Percentiles rank a stretch among this genome's conserved stretches.
These are phyloP conservation scores for Pseudogymnoascus sp. DNA, from an alignment of 2,329 filamentous ascomycete genomes.

Conservation along the genomic window DNA sequence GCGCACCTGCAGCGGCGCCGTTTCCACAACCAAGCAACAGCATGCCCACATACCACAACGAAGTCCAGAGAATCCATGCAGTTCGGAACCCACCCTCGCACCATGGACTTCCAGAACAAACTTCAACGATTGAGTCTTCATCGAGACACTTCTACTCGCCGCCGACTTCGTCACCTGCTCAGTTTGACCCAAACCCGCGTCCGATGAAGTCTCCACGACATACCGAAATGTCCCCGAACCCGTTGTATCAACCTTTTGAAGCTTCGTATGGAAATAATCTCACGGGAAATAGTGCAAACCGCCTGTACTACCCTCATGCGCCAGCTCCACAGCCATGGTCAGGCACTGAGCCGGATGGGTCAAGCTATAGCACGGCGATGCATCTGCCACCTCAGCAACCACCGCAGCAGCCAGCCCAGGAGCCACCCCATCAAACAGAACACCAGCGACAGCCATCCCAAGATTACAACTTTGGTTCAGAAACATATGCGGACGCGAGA, in stretches of 20 bases:
- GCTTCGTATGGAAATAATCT: not conserved
- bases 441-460: not conserved
- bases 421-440: not conserved
- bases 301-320: constrained; percentile 4
- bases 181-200: constrained; percentile 25
- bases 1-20: constrained; percentile 1
- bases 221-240: not conserved
- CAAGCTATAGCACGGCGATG: not conserved
- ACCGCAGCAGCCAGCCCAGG: too few relatives aligned
- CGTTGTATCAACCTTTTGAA: not conserved
- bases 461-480: not conserved
- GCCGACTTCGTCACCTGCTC: not conserved
- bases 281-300: not conserved
- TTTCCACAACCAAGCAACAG: not conserved
- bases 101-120: not conserved
- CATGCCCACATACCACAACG: constrained; percentile 13
- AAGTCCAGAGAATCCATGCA: constrained; percentile 14
- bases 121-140: not conserved
- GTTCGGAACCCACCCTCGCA: not conserved
- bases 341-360: not conserved
- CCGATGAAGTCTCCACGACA: constrained; percentile 29
- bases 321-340: not conserved
- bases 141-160: constrained; percentile 5
- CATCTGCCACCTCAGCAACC: not conserved
- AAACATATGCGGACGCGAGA: not conserved